Percentiles rank a stretch among this genome's conserved stretches.
Conservation (phyloP, 108 stramenopile species). For the Craspedostauros australis region DNA sequence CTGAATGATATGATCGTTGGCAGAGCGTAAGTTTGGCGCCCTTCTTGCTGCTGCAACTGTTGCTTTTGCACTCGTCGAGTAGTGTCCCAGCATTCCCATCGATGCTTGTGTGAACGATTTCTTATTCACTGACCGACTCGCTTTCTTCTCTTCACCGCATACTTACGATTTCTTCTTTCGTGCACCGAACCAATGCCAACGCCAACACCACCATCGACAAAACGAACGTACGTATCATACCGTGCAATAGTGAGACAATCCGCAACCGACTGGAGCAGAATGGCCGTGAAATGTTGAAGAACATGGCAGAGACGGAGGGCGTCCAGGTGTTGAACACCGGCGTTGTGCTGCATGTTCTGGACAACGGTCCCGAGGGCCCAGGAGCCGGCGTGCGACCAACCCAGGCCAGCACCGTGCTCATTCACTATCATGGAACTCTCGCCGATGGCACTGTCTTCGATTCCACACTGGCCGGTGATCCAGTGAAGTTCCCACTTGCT, state of each 20-base stretch:
- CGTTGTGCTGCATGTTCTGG: conserved; percentile 66
- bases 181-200: too few relatives aligned
- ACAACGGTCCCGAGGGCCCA: conserved; percentile 60
- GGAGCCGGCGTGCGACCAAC: conserved; percentile 64
- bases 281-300: conserved; percentile 65
- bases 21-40: conserved; percentile 70
- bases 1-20: conserved; percentile 60
- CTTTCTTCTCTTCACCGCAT: too few relatives aligned
- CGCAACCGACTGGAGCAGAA: conserved; percentile 55
- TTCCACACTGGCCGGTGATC: conserved; percentile 66
- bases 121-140: too few relatives aligned
- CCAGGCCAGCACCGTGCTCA: conserved; percentile 54
- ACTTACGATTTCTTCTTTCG: too few relatives aligned
- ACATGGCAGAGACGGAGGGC: conserved; percentile 62
- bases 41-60: too few relatives aligned
- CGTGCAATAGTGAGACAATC: too few relatives aligned
- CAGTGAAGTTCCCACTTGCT: conserved; percentile 61
- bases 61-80: too few relatives aligned
- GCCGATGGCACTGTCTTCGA: conserved; percentile 85
- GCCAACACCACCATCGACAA: too few relatives aligned
- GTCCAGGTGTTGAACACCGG: conserved; percentile 52
- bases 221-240: too few relatives aligned
- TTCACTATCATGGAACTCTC: conserved; percentile 80
- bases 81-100: background rate
- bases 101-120: background rate